phyloP scores from a whole-genome alignment of 2,329 filamentous ascomycete genomes.

The Shiraia sp. region DNA sequence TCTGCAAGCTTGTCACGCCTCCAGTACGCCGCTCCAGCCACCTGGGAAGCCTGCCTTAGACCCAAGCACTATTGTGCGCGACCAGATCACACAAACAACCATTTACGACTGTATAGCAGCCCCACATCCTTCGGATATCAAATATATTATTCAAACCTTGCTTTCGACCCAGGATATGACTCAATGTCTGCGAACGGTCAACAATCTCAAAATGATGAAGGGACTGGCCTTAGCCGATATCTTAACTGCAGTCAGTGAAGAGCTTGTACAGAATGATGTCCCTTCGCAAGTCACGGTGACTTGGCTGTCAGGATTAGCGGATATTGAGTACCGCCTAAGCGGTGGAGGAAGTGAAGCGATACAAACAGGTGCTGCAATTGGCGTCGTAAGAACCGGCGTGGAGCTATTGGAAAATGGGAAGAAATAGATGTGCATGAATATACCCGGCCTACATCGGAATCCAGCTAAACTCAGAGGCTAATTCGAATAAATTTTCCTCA shows the following conservation, averaged over 20 bases:
- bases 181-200: constrained; percentile 84
- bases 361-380: constrained; percentile 91
- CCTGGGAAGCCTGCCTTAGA: constrained; percentile 52
- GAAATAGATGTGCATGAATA: constrained; percentile 8
- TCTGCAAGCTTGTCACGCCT: constrained; percentile 93
- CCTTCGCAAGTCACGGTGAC: constrained; percentile 83
- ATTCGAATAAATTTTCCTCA: background rate
- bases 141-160: constrained; percentile 80
- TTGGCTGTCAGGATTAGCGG: constrained; percentile 88
- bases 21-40: constrained; percentile 66
- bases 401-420: constrained; percentile 61
- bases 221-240: constrained; percentile 94
- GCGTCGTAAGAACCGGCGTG: constrained; percentile 82
- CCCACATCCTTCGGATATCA: constrained; percentile 86
- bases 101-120: constrained; percentile 98
- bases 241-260: constrained; percentile 80
- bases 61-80: constrained; percentile 68
- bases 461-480: background rate
- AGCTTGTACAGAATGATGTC: constrained; percentile 81
- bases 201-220: constrained; percentile 80
- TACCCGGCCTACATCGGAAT: background rate
- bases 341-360: constrained; percentile 84
- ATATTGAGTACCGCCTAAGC: constrained; percentile 89
- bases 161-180: constrained; percentile 85
- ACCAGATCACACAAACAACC: constrained; percentile 85